Conservation (phyloP, 371 early-diverging fungal genomes). For the Saksenaea vasiformis region DNA sequence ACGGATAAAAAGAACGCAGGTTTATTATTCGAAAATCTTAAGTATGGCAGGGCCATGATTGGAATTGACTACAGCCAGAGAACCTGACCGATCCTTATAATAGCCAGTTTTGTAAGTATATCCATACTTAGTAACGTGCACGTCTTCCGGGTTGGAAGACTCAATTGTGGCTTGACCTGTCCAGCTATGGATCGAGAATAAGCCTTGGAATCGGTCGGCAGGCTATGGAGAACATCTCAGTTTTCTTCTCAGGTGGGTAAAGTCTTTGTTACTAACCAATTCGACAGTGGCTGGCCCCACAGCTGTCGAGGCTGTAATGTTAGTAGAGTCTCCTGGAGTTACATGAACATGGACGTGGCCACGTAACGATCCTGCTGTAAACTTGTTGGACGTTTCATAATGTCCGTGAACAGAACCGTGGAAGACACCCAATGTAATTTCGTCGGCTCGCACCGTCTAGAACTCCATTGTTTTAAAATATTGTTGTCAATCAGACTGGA, state of each 20-base stretch:
- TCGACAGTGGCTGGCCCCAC: constrained; percentile 13
- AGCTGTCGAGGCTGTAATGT: constrained; percentile 11
- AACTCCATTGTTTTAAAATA: not conserved
- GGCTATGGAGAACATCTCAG: not conserved
- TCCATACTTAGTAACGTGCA: constrained; percentile 20
- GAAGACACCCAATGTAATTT: constrained; percentile 11
- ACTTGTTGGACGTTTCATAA: constrained; percentile 2
- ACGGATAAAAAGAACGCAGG: not conserved
- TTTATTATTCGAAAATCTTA: not conserved
- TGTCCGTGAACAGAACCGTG: constrained; percentile 17
- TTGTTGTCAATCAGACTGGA: not conserved
- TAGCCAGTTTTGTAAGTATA: constrained; percentile 22
- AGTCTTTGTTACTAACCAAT: constrained; percentile 8
- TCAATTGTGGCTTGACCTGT: constrained; percentile 14
- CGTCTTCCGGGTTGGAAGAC: constrained; percentile 24
- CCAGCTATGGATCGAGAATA: constrained; percentile 15
- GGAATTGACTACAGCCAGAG: not conserved
- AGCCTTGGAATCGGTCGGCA: constrained; percentile 19
- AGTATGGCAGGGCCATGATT: not conserved
- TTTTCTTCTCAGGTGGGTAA: not conserved
- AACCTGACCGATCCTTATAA: constrained; percentile 10
- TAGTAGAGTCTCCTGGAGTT: constrained; percentile 6
- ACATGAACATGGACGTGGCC: constrained; percentile 16
- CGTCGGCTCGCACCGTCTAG: constrained; percentile 18
- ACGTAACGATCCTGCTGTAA: constrained; percentile 12